Conservation (phyloP, 2,329 filamentous ascomycete species). For the Venturia asperata region DNA sequence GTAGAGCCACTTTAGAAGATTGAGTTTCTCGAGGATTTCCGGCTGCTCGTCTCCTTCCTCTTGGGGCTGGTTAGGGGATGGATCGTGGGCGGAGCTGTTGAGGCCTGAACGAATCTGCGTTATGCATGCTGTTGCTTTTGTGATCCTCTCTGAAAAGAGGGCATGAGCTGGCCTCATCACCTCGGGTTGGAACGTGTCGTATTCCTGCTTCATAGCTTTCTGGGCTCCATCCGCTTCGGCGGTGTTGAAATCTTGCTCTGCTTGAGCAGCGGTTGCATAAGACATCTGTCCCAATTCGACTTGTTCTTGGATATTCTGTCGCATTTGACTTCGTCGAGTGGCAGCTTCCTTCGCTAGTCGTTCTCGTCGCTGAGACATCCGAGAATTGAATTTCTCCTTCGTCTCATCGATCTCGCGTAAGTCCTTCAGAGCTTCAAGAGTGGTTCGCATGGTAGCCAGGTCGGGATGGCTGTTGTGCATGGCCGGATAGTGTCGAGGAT, state of each 20-base stretch:
- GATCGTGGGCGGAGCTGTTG: constrained; percentile 30
- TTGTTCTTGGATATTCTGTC: constrained; percentile 68
- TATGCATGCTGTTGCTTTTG: constrained; percentile 68
- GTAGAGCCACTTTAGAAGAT: constrained; percentile 93
- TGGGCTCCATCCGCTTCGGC: constrained; percentile 65
- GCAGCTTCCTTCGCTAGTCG: constrained; percentile 46
- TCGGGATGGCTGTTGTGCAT: constrained; percentile 95
- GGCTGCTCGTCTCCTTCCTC: constrained; percentile 94
- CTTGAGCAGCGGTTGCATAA: constrained; percentile 74
- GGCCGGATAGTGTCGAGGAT: constrained; percentile 88
- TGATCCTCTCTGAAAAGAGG: constrained; percentile 68
- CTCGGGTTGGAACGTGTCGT: constrained; percentile 73
- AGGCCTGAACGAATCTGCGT: constrained; percentile 60
- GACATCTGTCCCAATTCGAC: constrained; percentile 71
- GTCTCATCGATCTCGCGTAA: constrained; percentile 63
- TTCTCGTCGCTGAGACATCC: constrained; percentile 50
- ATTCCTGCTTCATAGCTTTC: constrained; percentile 68
- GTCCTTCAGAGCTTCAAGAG: constrained; percentile 67
- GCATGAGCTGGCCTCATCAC: constrained; percentile 82
- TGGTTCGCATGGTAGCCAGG: constrained; percentile 66
- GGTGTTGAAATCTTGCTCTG: constrained; percentile 66
- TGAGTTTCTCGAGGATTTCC: constrained; percentile 88
- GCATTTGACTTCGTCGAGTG: constrained; percentile 59
- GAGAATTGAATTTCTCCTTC: constrained; percentile 48
- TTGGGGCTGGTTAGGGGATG: constrained; percentile 68